A percentile compares a stretch with the other conserved stretches of the same genome.
Conservation (phyloP, 768 basidiomycete species). For the Gyrodon lividus region DNA sequence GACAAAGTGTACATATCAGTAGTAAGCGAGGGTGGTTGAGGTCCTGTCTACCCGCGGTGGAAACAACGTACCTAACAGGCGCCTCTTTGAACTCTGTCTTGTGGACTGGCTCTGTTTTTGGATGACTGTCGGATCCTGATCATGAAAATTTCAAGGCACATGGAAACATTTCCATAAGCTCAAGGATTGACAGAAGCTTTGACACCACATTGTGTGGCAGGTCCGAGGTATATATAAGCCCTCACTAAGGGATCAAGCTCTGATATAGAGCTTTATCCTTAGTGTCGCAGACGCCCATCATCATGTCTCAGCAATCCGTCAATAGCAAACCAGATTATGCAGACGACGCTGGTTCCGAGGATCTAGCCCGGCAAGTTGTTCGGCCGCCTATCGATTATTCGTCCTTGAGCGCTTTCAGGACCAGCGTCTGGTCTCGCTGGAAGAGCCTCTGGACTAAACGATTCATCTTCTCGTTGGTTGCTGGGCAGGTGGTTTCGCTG, state of each 20-base stretch:
- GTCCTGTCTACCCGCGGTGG: too few relatives aligned
- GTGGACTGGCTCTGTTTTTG: too few relatives aligned
- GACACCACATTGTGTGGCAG: constrained; percentile 9
- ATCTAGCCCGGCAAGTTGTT: not conserved
- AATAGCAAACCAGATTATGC: constrained; percentile 23
- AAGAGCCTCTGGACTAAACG: constrained; percentile 76
- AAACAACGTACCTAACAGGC: too few relatives aligned
- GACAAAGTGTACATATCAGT: too few relatives aligned
- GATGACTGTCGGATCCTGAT: too few relatives aligned
- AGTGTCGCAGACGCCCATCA: too few relatives aligned
- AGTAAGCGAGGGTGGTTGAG: too few relatives aligned
- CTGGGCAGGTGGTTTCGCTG: constrained; percentile 80
- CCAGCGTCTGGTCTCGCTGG: constrained; percentile 59
- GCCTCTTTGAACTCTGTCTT: too few relatives aligned
- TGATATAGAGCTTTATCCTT: constrained; percentile 12
- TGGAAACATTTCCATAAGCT: too few relatives aligned
- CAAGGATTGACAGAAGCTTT: constrained; percentile 15
- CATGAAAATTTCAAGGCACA: not conserved
- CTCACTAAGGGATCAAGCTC: not conserved
- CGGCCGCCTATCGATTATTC: constrained; percentile 68
- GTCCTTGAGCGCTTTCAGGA: constrained; percentile 51
- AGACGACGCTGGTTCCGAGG: constrained; percentile 11
- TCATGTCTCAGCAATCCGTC: constrained; percentile 20
- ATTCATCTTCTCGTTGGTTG: constrained; percentile 66
- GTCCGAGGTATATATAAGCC: too few relatives aligned